phyloP scores from a whole-genome alignment of 257 asterid species.

The Lycium barbarum region DNA sequence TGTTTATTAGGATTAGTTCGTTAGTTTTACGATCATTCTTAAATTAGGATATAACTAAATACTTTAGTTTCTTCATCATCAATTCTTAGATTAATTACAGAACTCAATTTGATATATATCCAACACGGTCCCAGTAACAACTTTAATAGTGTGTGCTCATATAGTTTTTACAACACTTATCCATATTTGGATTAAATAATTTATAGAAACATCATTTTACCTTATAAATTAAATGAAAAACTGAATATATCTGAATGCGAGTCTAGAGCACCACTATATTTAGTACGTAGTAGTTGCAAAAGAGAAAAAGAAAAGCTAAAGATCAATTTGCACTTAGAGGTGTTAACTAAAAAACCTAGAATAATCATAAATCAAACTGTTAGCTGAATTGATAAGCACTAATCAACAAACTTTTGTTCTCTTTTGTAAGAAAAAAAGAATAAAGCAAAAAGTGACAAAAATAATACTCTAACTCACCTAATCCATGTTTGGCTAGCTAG shows the following conservation, averaged over 20 bases:
- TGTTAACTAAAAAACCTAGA: not conserved
- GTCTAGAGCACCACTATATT: not conserved
- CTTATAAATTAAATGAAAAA: not conserved
- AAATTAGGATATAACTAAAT: too few species aligned
- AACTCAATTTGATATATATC: not conserved
- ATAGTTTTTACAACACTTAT: not conserved
- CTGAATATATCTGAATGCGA: not conserved
- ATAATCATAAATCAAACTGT: not conserved
- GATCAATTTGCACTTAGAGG: not conserved
- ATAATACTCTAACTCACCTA: slow-evolving; percentile 23
- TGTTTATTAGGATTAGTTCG: not conserved
- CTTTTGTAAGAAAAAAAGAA: slow-evolving; percentile 8
- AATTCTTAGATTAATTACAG: not conserved
- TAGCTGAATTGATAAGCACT: slow-evolving; percentile 37
- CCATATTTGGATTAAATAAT: not conserved
- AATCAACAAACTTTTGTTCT: slow-evolving; percentile 24
- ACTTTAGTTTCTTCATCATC: not conserved
- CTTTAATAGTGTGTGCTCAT: not conserved
- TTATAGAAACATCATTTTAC: not conserved
- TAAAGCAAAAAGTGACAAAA: slow-evolving; percentile 32
- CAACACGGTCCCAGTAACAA: not conserved
- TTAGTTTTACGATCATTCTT: too few species aligned
- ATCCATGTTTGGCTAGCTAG: slow-evolving; percentile 2
- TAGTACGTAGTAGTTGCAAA: not conserved
- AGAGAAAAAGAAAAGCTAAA: not conserved